A percentile compares a stretch with the other conserved stretches of the same genome.
phyloP scores from a whole-genome alignment of 768 basidiomycete genomes.

The Pulveroboletus ravenelii region DNA sequence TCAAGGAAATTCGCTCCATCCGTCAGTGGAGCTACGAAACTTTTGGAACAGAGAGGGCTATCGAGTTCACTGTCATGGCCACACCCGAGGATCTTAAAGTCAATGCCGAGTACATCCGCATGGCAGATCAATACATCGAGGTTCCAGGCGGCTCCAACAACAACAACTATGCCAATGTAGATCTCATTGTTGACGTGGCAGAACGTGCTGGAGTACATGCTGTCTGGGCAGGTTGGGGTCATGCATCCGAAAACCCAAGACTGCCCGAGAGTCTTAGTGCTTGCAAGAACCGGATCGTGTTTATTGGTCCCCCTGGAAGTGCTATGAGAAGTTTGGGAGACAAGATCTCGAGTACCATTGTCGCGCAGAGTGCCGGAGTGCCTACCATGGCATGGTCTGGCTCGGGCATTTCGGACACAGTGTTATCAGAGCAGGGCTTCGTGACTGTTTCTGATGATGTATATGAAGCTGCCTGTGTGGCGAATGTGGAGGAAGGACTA shows the following conservation, averaged over 20 bases:
- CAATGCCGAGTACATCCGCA: conserved; percentile 99
- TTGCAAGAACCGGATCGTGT: conserved; percentile 93
- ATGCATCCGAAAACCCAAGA: conserved; percentile 97
- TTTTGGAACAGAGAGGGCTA: conserved; percentile 90
- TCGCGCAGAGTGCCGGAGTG: conserved; percentile 93
- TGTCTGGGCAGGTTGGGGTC: conserved; percentile 99
- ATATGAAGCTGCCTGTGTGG: conserved; percentile 85
- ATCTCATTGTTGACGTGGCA: conserved; percentile 96
- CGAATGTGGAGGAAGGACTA: conserved; percentile 82
- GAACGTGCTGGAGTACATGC: conserved; percentile 97
- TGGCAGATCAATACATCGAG: conserved; percentile 99
- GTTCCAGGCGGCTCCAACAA: conserved; percentile 98
- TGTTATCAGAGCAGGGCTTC: conserved; percentile 78
- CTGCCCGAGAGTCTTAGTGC: conserved; percentile 90
- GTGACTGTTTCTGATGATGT: conserved; percentile 92
- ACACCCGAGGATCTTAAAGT: conserved; percentile 98
- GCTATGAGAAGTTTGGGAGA: conserved; percentile 99
- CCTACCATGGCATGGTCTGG: conserved; percentile 99
- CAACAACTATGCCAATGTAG: conserved; percentile 99
- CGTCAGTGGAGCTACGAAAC: conserved; percentile 99
- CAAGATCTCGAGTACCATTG: conserved; percentile 99
- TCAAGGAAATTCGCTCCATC: conserved; percentile 98
- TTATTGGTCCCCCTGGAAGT: conserved; percentile 97
- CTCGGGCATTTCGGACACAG: conserved; percentile 85
- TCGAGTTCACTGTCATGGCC: conserved; percentile 99